Base-by-base conservation (phyloP, 352 stramenopile species). In the Pythium sp. region DNA sequence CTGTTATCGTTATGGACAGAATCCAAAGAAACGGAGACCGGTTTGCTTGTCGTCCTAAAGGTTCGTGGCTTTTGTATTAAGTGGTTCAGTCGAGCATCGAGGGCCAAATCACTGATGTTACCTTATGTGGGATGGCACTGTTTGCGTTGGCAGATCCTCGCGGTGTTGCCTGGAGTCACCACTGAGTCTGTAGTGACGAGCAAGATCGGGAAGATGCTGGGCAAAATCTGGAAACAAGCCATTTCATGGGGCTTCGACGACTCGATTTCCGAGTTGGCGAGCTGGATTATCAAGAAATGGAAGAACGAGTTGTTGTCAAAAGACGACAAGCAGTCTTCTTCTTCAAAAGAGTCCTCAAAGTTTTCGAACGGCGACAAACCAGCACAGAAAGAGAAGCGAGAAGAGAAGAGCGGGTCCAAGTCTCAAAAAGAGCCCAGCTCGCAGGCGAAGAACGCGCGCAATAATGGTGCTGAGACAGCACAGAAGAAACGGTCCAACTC, bases 1-100 rank as follows among this genome's bases (percentile, higher is more conserved):
- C 67, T 89, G 32, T 68, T 93, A 11, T 67, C 56, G 1, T 74
- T 74, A 43, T 93, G 85, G 85, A 68, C 75, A 30, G 68, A 79
- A 24, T 56, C 73, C 36, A 75, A 74, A 53, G 77, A 86, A 34
- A 80, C 75, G 0, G 81, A 93, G 63, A 49, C 71, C 32, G 83
- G 85, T 9, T 71, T 93, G 30, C 65, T 92, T 14, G 74, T 87
- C 1, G 71, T 91, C 20, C 59, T 93, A 2, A 93, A 93, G 76
- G 85, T 91, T 55, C 9, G 65, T 62, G 30, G 32, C 14, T n/a
- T 57, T 7, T 46, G 38, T 20, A 46, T 46, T 14, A 46, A 46
- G 14, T 20, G 11, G 38, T 46, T 18, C 1, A 14, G 20, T 0
- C 38, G 5, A 3, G 20, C 14, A 46, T 46, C 5, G 12, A 20